Base-by-base conservation (phyloP, 768 basidiomycete species). In the Fomitopsis pulvina region DNA sequence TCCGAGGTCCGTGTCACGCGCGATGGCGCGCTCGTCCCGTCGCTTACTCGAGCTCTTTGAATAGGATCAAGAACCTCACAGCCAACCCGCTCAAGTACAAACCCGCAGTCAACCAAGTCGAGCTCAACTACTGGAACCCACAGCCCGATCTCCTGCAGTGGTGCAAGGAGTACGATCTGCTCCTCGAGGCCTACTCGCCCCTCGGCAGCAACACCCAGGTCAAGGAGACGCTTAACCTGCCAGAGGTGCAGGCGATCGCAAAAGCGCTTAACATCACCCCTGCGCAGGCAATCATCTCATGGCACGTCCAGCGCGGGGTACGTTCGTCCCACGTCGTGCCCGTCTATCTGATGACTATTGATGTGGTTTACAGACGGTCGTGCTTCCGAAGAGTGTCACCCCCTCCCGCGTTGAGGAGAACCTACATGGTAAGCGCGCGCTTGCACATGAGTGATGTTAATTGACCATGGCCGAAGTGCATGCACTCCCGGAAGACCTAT, bases 131-230 rank as follows among this genome's bases (percentile, higher is more conserved):
- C 66, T 86, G 79, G 75, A 77, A 81, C 60, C 85, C 87, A n/a
- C 87, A 91, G 60, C 80, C 81, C 0, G 85, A 87, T 50, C 70
- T 91, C 16, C 60, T 91, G 38, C 65, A 21, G 80, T 90, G 83
- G 83, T 70, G 84, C 1, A 80, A 80, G 61, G 78, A 80, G 41
- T 75, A 84, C 51, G 70, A 70, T 16, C 59, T 89, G 18, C 71
- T 88, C 12, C 73, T 87, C 2, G 80, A 87, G 58, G 85, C 87
- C 9, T 89, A 87, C 67, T 89, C 87, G 11, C 87, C 87, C 1
- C 73, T 89, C 2, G 86, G 86, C 43, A 78, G 85, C 54, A 70
- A 66, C 45, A 69, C 73, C 38, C 76, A 75, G 57, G 84, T 86
- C 8, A 70, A 74, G 49, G 71, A 79, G 51, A 75, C 75, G 9